Conservation (phyloP, 768 basidiomycete species). For the Kwoniella shandongensis region DNA sequence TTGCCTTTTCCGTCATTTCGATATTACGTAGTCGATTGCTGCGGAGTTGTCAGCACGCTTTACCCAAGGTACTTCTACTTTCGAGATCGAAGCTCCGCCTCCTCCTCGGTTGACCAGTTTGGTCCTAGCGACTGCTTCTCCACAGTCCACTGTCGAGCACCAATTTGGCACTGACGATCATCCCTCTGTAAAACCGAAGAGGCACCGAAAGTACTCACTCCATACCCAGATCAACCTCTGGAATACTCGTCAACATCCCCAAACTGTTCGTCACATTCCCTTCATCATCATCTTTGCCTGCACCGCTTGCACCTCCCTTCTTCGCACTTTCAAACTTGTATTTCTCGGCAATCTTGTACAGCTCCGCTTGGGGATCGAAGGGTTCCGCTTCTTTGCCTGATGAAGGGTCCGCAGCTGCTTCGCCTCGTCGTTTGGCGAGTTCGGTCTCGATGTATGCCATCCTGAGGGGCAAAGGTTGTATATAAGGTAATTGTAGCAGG, state of each 20-base stretch:
- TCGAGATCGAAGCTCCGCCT: too few relatives aligned
- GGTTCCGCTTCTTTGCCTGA: slow-evolving; percentile 51
- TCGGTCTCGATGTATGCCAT: slow-evolving; percentile 98
- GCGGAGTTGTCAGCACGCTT: slow-evolving; percentile 4
- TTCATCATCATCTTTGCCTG: slow-evolving; percentile 63
- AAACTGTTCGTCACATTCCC: slow-evolving; percentile 90
- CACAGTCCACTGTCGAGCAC: too few relatives aligned
- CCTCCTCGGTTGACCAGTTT: too few relatives aligned
- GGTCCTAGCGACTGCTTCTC: too few relatives aligned
- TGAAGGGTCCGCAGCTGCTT: slow-evolving; percentile 57
- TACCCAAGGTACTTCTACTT: neutral
- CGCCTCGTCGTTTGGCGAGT: slow-evolving; percentile 66
- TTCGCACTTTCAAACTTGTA: slow-evolving; percentile 54
- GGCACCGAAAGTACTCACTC: slow-evolving; percentile 67
- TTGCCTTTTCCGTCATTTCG: slow-evolving; percentile 95
- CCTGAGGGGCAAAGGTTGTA: slow-evolving; percentile 61
- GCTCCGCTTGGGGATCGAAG: slow-evolving; percentile 72
- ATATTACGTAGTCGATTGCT: slow-evolving; percentile 91
- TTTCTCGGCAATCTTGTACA: slow-evolving; percentile 67
- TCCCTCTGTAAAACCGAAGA: neutral
- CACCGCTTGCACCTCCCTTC: slow-evolving; percentile 18
- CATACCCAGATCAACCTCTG: slow-evolving; percentile 97
- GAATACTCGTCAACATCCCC: slow-evolving; percentile 96
- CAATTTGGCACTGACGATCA: too few relatives aligned
- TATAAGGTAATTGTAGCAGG: neutral